Conservation (phyloP, 1,284 basidiomycete species). For the Cronartium ribicola region DNA sequence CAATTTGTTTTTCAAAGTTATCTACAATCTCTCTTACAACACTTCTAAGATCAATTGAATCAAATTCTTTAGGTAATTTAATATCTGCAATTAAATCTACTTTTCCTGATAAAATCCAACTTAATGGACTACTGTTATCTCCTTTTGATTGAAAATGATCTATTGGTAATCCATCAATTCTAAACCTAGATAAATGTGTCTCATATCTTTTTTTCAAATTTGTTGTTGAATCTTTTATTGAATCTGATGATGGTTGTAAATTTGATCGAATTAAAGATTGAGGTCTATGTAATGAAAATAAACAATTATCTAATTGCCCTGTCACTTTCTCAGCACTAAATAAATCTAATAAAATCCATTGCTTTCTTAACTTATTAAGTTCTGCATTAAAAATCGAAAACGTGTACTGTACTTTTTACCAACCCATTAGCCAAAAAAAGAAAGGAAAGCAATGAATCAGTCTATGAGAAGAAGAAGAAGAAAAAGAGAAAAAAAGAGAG, state of each 20-base stretch:
- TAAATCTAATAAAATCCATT: constrained; percentile 75
- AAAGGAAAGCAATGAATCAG: background rate
- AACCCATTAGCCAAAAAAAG: background rate
- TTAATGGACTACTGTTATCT: constrained; percentile 79
- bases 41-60: constrained; percentile 67
- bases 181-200: constrained; percentile 70
- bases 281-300: constrained; percentile 93
- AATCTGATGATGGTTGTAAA: constrained; percentile 55
- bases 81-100: constrained; percentile 96
- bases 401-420: constrained; percentile 58
- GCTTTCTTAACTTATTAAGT: constrained; percentile 76
- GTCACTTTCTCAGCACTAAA: constrained; percentile 83
- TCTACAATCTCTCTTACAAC: constrained; percentile 86
- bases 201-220: constrained; percentile 17
- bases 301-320: constrained; percentile 94
- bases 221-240: background rate
- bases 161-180: constrained; percentile 93
- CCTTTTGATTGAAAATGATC: constrained; percentile 88
- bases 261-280: constrained; percentile 73
- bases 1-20: constrained; percentile 58
- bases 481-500: background rate
- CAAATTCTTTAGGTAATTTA: constrained; percentile 81
- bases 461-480: background rate
- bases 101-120: constrained; percentile 95
- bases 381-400: constrained; percentile 94